Evolutionary conservation across 2,329 filamentous ascomycete genomes (phyloP).

Genomic region (Aspergillus quadricinctus): DNA sequence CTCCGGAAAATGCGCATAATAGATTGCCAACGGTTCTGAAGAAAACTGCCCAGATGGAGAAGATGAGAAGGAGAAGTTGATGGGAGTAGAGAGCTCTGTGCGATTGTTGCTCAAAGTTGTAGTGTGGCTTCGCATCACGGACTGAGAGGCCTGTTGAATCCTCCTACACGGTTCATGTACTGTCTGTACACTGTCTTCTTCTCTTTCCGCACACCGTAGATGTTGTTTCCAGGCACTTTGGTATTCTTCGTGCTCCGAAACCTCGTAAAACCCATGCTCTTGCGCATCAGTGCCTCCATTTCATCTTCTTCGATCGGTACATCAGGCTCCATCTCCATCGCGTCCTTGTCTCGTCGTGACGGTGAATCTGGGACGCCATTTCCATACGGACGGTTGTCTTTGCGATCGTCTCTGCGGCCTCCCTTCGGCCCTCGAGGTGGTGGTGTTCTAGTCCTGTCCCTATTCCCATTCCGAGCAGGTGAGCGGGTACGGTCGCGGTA

Average conservation of each 20-base stretch:
- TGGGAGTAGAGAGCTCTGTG: not conserved
- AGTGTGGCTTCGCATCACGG: constrained; percentile 32
- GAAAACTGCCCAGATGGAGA: not conserved
- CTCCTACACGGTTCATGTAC: constrained; percentile 68
- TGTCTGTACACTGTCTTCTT: constrained; percentile 94
- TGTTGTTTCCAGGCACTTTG: constrained; percentile 82
- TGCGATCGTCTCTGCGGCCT: constrained; percentile 30
- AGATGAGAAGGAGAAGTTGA: not conserved
- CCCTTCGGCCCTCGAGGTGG: constrained; percentile 32
- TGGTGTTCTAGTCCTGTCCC: constrained; percentile 33
- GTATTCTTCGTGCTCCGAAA: constrained; percentile 86
- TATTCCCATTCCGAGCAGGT: constrained; percentile 33
- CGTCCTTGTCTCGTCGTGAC: constrained; percentile 26
- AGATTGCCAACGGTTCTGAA: not conserved
- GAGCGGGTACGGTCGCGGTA: constrained; percentile 36
- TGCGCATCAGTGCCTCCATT: constrained; percentile 68
- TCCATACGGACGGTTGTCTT: constrained; percentile 21
- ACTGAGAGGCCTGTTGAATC: constrained; percentile 49
- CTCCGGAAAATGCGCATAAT: not conserved
- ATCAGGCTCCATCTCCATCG: constrained; percentile 42
- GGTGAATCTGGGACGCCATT: constrained; percentile 22
- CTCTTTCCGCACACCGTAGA: constrained; percentile 78
- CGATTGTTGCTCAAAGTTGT: not conserved
- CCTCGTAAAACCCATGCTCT: constrained; percentile 83
- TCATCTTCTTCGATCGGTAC: constrained; percentile 56